A percentile compares a stretch with the other conserved stretches of the same genome.
Evolutionary conservation across 345 rosid genomes (phyloP).

Genomic region (Mercurialis annua): DNA sequence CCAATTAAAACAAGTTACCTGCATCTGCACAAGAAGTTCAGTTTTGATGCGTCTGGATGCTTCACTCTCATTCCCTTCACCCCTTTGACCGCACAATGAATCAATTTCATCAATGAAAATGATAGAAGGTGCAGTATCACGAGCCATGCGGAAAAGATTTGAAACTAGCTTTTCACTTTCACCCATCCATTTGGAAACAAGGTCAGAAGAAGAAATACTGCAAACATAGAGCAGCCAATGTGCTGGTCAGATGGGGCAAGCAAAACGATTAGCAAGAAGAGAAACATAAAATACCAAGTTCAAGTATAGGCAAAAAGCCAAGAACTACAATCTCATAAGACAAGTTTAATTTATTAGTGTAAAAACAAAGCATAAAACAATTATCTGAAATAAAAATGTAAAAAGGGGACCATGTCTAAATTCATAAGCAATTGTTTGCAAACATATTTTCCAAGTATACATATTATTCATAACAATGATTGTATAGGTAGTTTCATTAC

Average conservation of each 20-base stretch:
- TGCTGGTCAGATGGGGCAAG: not conserved
- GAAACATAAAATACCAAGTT: no score
- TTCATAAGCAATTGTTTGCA: not conserved
- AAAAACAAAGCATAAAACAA: no score
- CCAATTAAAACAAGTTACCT: conserved; percentile 42
- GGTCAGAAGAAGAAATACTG: conserved; percentile 91
- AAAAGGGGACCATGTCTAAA: not conserved
- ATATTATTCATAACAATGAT: not conserved
- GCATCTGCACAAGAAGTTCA: conserved; percentile 94
- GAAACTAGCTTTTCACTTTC: conserved; percentile 95
- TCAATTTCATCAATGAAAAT: conserved; percentile 91
- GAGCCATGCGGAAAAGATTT: conserved; percentile 85
- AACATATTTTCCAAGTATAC: not conserved
- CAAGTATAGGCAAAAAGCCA: no score
- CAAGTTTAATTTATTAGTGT: no score
- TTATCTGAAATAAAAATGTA: not conserved
- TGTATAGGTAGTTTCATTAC: not conserved
- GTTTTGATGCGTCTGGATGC: conserved; percentile 95
- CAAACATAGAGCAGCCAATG: not conserved
- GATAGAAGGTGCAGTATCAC: conserved; percentile 87
- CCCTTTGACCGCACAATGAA: conserved; percentile 85
- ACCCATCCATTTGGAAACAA: conserved; percentile 98
- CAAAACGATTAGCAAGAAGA: no score
- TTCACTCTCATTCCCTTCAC: conserved; percentile 94
- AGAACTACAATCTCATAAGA: no score